phyloP scores from a whole-genome alignment of 1,284 basidiomycete genomes.

The Somion occarium region DNA sequence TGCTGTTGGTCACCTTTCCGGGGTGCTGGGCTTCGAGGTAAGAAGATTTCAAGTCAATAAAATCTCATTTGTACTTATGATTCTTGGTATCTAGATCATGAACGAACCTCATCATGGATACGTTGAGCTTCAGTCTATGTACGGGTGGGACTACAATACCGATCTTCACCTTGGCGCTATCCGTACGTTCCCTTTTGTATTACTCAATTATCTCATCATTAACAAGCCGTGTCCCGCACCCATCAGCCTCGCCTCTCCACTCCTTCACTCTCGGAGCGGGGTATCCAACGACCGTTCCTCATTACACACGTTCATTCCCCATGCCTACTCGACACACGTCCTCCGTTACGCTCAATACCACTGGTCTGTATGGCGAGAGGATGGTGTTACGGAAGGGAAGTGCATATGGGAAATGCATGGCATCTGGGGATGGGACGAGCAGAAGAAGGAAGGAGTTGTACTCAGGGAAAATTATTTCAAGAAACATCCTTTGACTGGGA shows the following conservation, averaged over 20 bases:
- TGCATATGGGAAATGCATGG: constrained; percentile 92
- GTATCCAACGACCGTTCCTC: constrained; percentile 65
- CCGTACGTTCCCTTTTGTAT: constrained; percentile 51
- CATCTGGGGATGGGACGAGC: constrained; percentile 87
- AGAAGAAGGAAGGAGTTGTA: constrained; percentile 67
- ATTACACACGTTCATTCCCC: constrained; percentile 82
- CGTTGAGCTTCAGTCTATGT: constrained; percentile 77
- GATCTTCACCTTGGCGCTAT: constrained; percentile 86
- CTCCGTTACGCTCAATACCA: constrained; percentile 51
- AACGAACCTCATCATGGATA: constrained; percentile 97
- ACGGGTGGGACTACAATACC: constrained; percentile 90
- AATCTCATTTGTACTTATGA: too few relatives aligned
- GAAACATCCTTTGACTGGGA: constrained; percentile 56
- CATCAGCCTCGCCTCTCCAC: constrained; percentile 72
- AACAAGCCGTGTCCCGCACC: background rate
- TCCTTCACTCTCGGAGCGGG: constrained; percentile 84
- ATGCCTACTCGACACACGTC: constrained; percentile 70
- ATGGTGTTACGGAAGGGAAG: constrained; percentile 64
- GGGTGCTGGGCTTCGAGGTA: constrained; percentile 86
- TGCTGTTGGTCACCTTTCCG: constrained; percentile 69
- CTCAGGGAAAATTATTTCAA: constrained; percentile 86
- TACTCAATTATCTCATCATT: too few relatives aligned
- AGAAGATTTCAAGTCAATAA: too few relatives aligned
- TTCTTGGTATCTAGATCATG: constrained; percentile 77
- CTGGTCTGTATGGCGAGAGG: constrained; percentile 60